Evolutionary conservation across 2,329 filamentous ascomycete species (phyloP).

Genomic region (Colletotrichum salicis): DNA sequence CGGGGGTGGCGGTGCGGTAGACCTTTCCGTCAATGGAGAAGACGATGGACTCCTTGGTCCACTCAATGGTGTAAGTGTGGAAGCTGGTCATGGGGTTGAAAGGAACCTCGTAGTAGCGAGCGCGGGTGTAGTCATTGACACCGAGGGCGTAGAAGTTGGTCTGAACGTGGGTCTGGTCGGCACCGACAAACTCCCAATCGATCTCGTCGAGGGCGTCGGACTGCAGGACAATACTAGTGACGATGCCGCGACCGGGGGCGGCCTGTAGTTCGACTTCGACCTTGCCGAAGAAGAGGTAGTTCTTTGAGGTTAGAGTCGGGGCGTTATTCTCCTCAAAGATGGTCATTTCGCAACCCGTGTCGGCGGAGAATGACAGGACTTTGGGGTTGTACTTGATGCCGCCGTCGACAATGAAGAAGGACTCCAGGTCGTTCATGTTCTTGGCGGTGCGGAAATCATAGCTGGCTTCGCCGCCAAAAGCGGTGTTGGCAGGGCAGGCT

Average conservation of each 20-base stretch:
- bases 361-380: conserved; percentile 47
- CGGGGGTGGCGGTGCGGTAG: conserved; percentile 59
- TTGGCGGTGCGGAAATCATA: conserved; percentile 41
- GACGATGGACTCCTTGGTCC: conserved; percentile 67
- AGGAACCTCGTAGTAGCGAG: conserved; percentile 58
- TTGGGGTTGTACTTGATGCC: conserved; percentile 54
- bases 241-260: conserved; percentile 58
- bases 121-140: conserved; percentile 63
- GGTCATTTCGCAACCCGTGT: conserved; percentile 59
- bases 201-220: conserved; percentile 64
- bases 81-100: conserved; percentile 51
- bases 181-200: conserved; percentile 58
- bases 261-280: conserved; percentile 59
- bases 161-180: conserved; percentile 48
- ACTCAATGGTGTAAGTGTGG: conserved; percentile 76
- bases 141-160: conserved; percentile 67
- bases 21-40: conserved; percentile 68
- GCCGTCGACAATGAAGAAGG: conserved; percentile 66
- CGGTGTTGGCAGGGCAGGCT: conserved; percentile 36
- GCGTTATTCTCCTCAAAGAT: conserved; percentile 59
- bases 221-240: conserved; percentile 61
- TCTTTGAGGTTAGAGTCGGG: conserved; percentile 55
- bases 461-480: conserved; percentile 29
- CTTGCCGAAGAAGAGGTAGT: conserved; percentile 65
- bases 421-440: conserved; percentile 48